These are phyloP conservation scores for Gnomoniopsis sp. DNA, from an alignment of 2,329 filamentous ascomycete species.

Conservation along the genomic window DNA sequence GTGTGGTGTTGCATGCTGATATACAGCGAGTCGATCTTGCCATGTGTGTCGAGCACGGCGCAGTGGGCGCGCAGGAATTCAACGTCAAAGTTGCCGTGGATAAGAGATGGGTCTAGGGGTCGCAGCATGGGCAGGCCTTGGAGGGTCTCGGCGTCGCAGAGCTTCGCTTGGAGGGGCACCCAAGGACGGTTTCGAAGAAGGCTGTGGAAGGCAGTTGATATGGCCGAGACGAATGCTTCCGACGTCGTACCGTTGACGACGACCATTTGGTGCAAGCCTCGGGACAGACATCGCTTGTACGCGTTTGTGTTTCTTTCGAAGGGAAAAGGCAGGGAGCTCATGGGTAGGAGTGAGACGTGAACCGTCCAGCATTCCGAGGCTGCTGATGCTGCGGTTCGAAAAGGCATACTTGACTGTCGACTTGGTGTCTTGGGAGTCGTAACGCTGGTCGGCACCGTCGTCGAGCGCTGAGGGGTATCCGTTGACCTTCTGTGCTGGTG, in stretches of 20 bases:
- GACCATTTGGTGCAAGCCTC: slow-evolving; percentile 56
- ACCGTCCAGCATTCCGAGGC: slow-evolving; percentile 50
- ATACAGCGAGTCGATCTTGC: slow-evolving; percentile 57
- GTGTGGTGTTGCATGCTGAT: slow-evolving; percentile 53
- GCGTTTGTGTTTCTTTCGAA: slow-evolving; percentile 61
- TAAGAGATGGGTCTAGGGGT: slow-evolving; percentile 43
- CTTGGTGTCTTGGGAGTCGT: slow-evolving; percentile 1
- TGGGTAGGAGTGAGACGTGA: slow-evolving; percentile 57
- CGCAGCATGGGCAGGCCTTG: slow-evolving; percentile 58
- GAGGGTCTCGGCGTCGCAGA: slow-evolving; percentile 53
- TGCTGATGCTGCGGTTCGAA: slow-evolving; percentile 19
- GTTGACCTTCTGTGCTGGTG: slow-evolving; percentile 20
- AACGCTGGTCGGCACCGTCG: background rate
- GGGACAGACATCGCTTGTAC: slow-evolving; percentile 59
- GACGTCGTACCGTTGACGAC: slow-evolving; percentile 48
- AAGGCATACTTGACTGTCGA: slow-evolving; percentile 23
- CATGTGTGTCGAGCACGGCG: slow-evolving; percentile 51
- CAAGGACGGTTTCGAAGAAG: slow-evolving; percentile 49
- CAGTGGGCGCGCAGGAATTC: slow-evolving; percentile 52
- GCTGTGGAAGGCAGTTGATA: slow-evolving; percentile 46
- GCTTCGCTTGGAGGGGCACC: slow-evolving; percentile 56
- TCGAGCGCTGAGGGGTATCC: slow-evolving; percentile 14
- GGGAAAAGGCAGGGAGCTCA: slow-evolving; percentile 51
- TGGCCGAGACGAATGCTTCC: slow-evolving; percentile 45
- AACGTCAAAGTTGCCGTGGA: slow-evolving; percentile 42